Evolutionary conservation across 805 yeast genomes (phyloP).

Genomic region (Candida insectorum): DNA sequence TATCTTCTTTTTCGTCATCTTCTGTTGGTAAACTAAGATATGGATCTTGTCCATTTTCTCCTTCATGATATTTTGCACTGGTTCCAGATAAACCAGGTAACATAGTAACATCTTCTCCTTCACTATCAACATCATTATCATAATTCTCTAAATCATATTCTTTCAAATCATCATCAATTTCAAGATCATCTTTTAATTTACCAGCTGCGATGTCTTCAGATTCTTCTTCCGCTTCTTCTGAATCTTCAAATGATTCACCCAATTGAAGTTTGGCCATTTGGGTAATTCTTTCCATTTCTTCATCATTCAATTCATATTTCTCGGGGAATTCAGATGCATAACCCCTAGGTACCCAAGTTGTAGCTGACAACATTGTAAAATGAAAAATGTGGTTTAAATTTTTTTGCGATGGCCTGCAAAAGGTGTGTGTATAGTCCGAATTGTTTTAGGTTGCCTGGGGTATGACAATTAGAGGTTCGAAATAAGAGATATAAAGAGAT

Average conservation of each 20-base stretch:
- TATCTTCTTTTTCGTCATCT: conserved; percentile 69
- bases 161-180: conserved; percentile 78
- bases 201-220: conserved; percentile 8
- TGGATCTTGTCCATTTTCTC: conserved; percentile 51
- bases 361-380: conserved; percentile 75
- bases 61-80: conserved; percentile 54
- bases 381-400: conserved; percentile 56
- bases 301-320: conserved; percentile 83
- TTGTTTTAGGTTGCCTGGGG: too few species aligned
- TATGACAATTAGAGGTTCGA: too few species aligned
- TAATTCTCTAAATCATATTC: conserved; percentile 85
- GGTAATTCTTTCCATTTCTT: conserved; percentile 86
- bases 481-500: conserved; percentile 9
- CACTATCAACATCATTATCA: conserved; percentile 60
- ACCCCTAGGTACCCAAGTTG: conserved; percentile 96
- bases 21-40: conserved; percentile 62
- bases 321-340: conserved; percentile 90
- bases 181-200: conserved; percentile 49
- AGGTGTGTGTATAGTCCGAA: conserved; percentile 1
- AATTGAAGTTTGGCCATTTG: conserved; percentile 81
- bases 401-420: conserved; percentile 5
- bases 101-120: conserved; percentile 61
- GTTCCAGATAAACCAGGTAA: conserved; percentile 66
- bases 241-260: conserved; percentile 67
- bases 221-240: conserved; percentile 42